Conservation (phyloP, 2,329 filamentous ascomycete genomes). For the Escovopsis sp. region DNA sequence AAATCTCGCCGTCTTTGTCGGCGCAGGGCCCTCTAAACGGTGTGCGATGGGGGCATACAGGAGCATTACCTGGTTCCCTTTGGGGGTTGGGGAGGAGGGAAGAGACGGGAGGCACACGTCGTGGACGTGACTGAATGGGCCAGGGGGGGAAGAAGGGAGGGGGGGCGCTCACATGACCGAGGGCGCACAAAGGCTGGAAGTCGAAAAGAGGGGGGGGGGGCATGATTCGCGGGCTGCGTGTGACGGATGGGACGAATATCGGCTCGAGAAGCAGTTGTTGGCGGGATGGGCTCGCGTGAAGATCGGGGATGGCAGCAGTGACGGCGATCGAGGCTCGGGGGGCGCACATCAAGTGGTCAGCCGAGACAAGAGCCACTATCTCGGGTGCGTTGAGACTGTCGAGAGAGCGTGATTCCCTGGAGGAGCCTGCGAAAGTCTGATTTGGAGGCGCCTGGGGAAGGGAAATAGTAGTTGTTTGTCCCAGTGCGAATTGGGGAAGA, state of each 20-base stretch:
- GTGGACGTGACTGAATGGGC: background rate
- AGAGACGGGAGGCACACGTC: background rate
- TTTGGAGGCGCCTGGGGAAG: background rate
- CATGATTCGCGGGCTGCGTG: constrained; percentile 1
- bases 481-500: too few species aligned
- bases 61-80: background rate
- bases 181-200: constrained; percentile 1
- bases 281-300: background rate
- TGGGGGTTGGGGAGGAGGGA: background rate
- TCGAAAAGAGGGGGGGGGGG: constrained; percentile 1
- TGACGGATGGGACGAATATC: background rate
- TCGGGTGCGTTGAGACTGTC: constrained; percentile 1
- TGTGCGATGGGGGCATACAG: background rate
- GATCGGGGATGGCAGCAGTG: background rate
- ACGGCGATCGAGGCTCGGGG: constrained; percentile 1
- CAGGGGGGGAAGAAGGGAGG: background rate
- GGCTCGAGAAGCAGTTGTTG: background rate
- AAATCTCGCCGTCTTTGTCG: background rate
- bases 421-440: background rate
- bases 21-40: background rate
- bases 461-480: background rate
- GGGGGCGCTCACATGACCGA: background rate
- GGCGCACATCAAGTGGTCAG: background rate
- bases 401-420: background rate
- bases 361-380: constrained; percentile 3